These are phyloP conservation scores for Furculomyces boomerangus DNA, from an alignment of 371 early-diverging fungal species.

Conservation along the genomic window DNA sequence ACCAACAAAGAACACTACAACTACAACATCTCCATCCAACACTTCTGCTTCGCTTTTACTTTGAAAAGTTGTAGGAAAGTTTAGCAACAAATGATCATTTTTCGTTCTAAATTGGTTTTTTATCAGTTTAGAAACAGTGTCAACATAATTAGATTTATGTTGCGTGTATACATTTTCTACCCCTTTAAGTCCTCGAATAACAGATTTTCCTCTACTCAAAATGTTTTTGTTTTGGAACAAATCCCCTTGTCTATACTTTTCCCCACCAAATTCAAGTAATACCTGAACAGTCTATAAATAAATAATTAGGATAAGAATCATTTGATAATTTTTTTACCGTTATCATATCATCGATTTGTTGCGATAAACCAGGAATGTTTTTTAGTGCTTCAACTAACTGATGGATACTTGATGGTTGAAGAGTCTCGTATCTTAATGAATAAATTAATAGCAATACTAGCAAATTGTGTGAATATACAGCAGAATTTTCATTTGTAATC, in stretches of 20 bases:
- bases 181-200: constrained; percentile 35
- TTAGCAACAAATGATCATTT: background rate
- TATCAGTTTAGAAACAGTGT: constrained; percentile 50
- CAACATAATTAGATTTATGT: constrained; percentile 68
- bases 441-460: no score
- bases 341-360: no score
- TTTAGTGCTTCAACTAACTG: no score
- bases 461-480: no score
- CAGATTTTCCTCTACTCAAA: constrained; percentile 38
- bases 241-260: constrained; percentile 70
- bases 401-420: no score
- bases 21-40: constrained; percentile 12
- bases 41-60: constrained; percentile 3
- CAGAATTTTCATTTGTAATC: no score
- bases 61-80: background rate
- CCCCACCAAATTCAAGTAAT: constrained; percentile 59
- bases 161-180: constrained; percentile 91
- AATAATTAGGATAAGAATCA: no score
- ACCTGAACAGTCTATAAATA: no score
- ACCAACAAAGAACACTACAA: constrained; percentile 82
- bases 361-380: no score
- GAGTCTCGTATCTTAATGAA: no score
- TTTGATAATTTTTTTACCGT: no score
- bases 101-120: constrained; percentile 37
- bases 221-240: constrained; percentile 69